A percentile compares a stretch with the other conserved stretches of the same genome.
Conservation (phyloP, 768 basidiomycete genomes). For the Guyanaporus albipodus region DNA sequence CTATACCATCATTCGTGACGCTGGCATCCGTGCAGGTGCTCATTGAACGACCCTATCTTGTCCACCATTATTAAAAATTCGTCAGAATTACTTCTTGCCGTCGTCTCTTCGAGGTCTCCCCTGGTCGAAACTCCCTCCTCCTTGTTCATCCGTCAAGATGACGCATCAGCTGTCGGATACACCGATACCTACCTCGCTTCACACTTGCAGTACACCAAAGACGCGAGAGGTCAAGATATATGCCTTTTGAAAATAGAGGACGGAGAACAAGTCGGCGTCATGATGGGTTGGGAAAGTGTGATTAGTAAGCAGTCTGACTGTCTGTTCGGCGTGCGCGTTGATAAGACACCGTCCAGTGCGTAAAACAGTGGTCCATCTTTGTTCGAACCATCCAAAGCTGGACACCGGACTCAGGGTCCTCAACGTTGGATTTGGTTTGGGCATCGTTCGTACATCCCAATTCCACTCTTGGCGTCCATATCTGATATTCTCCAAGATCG, state of each 20-base stretch:
- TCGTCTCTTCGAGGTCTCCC: conserved; percentile 49
- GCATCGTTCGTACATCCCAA: conserved; percentile 56
- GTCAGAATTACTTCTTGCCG: conserved; percentile 66
- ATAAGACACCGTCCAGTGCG: conserved; percentile 50
- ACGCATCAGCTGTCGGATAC: conserved; percentile 57
- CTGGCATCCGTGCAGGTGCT: conserved; percentile 87
- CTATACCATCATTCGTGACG: conserved; percentile 82
- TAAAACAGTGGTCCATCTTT: conserved; percentile 68
- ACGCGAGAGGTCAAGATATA: conserved; percentile 75
- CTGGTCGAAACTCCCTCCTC: conserved; percentile 26
- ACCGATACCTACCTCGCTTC: conserved; percentile 69
- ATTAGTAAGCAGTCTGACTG: conserved; percentile 53
- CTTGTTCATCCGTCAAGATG: conserved; percentile 45
- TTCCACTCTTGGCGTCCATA: neutral
- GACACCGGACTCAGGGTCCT: conserved; percentile 57
- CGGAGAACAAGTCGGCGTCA: conserved; percentile 84
- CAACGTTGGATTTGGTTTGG: conserved; percentile 93
- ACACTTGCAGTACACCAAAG: conserved; percentile 60
- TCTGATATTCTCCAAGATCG: conserved; percentile 54
- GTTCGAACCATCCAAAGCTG: conserved; percentile 45
- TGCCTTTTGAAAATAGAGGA: conserved; percentile 64
- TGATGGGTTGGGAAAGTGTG: conserved; percentile 97
- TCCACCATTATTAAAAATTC: conserved; percentile 5
- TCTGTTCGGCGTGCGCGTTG: conserved; percentile 1
- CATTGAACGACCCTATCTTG: conserved; percentile 6